Conservation (phyloP, 2,329 filamentous ascomycete species). For the Huntiella omanensis region DNA sequence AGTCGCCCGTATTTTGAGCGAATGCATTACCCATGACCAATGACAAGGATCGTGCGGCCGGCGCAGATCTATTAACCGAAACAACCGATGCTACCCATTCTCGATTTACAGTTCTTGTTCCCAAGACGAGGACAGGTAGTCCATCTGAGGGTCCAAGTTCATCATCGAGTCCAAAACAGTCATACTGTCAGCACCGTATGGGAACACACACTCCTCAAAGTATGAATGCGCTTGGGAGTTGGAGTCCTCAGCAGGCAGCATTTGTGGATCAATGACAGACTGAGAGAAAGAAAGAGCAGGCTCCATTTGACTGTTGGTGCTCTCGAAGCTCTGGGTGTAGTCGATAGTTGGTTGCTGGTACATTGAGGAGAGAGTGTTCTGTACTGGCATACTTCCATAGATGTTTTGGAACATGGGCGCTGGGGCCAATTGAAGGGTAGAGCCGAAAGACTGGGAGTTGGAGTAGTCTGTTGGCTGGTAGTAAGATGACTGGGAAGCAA, state of each 20-base stretch:
- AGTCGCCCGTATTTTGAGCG: too few relatives aligned
- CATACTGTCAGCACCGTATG: conserved; percentile 12
- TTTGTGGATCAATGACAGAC: conserved; percentile 1
- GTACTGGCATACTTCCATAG: too few relatives aligned
- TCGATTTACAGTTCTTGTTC: background rate
- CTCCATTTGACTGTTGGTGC: background rate
- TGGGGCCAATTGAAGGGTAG: too few relatives aligned
- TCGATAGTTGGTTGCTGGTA: too few relatives aligned
- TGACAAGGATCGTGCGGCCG: background rate
- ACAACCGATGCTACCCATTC: background rate
- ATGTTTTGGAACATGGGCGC: too few relatives aligned
- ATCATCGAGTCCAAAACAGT: conserved; percentile 13
- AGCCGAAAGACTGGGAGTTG: too few relatives aligned
- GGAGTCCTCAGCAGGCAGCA: background rate
- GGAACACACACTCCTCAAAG: conserved; percentile 6
- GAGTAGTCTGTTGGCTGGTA: too few relatives aligned
- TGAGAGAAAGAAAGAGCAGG: background rate
- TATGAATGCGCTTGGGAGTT: background rate
- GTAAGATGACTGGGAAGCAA: too few relatives aligned
- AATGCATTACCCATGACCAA: too few relatives aligned
- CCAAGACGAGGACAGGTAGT: conserved; percentile 8
- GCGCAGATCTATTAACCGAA: background rate
- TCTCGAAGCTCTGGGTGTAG: background rate
- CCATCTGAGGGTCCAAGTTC: conserved; percentile 14
- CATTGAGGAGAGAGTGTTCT: too few relatives aligned